Percentiles rank a stretch among this genome's conserved stretches.
These are phyloP conservation scores for Ilex asprella DNA, from an alignment of 257 asterid species.

Conservation along the genomic window DNA sequence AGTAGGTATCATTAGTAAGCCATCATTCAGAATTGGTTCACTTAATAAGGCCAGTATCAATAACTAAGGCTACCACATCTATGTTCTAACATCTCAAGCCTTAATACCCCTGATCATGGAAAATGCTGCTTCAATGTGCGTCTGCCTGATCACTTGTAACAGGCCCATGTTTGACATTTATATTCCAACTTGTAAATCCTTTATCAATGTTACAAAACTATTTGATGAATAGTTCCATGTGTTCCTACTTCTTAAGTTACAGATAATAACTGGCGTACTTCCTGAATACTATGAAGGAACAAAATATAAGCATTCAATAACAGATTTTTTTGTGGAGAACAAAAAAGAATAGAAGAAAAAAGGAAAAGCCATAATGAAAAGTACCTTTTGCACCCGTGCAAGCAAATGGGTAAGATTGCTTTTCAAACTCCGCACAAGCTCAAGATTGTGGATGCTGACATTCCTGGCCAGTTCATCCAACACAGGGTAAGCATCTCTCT, in stretches of 20 bases:
- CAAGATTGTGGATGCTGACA: constrained; percentile 92
- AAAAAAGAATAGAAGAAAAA: no score
- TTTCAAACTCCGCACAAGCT: constrained; percentile 84
- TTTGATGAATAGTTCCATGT: not conserved
- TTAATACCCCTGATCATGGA: no score
- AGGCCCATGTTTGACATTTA: not conserved
- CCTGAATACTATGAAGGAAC: not conserved
- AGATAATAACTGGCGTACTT: not conserved
- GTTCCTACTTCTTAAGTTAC: not conserved
- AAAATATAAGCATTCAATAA: not conserved
- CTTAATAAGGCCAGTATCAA: no score
- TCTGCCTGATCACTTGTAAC: no score
- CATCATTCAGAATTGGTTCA: no score
- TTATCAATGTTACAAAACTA: not conserved
- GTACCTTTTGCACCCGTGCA: constrained; percentile 95
- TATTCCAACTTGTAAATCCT: not conserved
- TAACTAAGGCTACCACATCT: no score
- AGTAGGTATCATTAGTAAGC: no score
- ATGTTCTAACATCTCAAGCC: no score
- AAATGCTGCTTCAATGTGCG: no score
- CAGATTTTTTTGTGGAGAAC: no score
- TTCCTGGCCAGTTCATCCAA: constrained; percentile 87
- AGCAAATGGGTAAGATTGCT: constrained; percentile 92
- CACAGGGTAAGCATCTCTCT: constrained; percentile 92
- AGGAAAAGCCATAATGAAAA: constrained; percentile 5